phyloP scores from a whole-genome alignment of 2,329 filamentous ascomycete species.

The Colletotrichum kahawae region DNA sequence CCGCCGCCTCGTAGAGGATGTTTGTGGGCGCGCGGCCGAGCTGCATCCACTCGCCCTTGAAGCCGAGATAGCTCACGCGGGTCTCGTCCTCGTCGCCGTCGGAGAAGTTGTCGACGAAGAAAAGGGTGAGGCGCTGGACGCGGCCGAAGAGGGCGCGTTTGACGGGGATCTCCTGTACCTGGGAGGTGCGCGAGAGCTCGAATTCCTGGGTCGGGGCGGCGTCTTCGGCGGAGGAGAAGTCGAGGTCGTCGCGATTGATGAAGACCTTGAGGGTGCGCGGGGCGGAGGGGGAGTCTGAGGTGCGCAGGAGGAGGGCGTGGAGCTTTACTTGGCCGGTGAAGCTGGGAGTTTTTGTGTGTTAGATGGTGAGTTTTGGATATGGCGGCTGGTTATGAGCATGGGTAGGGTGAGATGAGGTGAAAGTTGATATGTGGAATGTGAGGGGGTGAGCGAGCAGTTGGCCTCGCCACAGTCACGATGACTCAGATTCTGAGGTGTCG shows the following conservation, averaged over 20 bases:
- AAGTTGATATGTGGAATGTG: background rate
- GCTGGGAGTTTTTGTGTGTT: constrained; percentile 46
- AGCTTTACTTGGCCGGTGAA: constrained; percentile 95
- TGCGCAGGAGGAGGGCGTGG: constrained; percentile 86
- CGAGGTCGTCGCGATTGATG: constrained; percentile 84
- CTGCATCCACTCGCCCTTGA: constrained; percentile 82
- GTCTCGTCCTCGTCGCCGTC: constrained; percentile 82
- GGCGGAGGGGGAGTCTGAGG: constrained; percentile 71
- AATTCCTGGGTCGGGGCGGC: constrained; percentile 75
- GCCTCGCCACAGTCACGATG: fast-evolving
- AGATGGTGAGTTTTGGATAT: background rate
- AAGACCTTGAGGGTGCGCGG: constrained; percentile 87
- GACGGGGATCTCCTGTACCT: constrained; percentile 87
- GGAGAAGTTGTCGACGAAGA: constrained; percentile 91
- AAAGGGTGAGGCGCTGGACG: constrained; percentile 81
- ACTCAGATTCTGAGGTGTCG: background rate
- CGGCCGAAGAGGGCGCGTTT: constrained; percentile 88
- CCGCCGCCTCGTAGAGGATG: constrained; percentile 91
- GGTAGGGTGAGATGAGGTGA: background rate
- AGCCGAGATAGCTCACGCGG: constrained; percentile 72
- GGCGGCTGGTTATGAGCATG: background rate
- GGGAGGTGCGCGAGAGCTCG: constrained; percentile 76
- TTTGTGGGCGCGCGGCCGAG: constrained; percentile 80
- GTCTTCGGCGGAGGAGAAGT: constrained; percentile 79
- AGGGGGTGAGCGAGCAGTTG: background rate